A percentile compares a stretch with the other conserved stretches of the same genome.
Conservation (phyloP, 768 basidiomycete species). For the Mycena pura region DNA sequence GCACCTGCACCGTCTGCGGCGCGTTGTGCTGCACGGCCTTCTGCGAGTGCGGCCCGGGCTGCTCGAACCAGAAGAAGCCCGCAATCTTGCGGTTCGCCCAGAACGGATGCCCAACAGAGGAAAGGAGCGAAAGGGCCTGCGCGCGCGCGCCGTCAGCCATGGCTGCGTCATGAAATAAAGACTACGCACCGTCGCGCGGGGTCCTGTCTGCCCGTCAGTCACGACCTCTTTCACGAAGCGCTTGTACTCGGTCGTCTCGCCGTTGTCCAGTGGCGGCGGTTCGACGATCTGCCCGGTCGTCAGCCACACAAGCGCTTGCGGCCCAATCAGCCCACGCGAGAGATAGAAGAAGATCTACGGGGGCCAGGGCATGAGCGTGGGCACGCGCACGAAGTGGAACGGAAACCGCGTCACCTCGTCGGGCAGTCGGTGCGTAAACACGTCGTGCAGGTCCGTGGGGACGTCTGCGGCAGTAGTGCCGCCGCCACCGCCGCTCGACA, state of each 20-base stretch:
- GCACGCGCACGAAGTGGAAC: background rate
- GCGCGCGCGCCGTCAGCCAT: background rate
- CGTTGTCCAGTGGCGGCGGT: slow-evolving; percentile 90
- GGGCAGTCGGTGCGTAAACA: slow-evolving; percentile 92
- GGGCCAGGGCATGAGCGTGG: background rate
- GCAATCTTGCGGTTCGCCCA: slow-evolving; percentile 83
- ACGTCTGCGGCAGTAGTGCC: slow-evolving; percentile 87
- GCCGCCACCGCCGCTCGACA: slow-evolving; percentile 63
- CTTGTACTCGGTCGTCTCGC: slow-evolving; percentile 93
- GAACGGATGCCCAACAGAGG: slow-evolving; percentile 76
- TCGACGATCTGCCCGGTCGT: slow-evolving; percentile 87
- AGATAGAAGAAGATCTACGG: slow-evolving; percentile 85
- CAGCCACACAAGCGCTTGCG: slow-evolving; percentile 94
- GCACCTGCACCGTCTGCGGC: slow-evolving; percentile 70
- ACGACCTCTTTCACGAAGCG: slow-evolving; percentile 96
- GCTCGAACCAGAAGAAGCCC: slow-evolving; percentile 80
- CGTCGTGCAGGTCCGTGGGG: slow-evolving; percentile 89
- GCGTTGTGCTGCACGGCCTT: slow-evolving; percentile 77
- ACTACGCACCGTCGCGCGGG: slow-evolving; percentile 75
- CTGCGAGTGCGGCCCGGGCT: slow-evolving; percentile 52
- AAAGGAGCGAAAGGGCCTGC: slow-evolving; percentile 74
- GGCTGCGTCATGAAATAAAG: background rate
- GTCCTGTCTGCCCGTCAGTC: slow-evolving; percentile 93
- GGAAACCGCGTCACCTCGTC: slow-evolving; percentile 63
- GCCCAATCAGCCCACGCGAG: slow-evolving; percentile 87